A percentile compares a stretch with the other conserved stretches of the same genome.
Evolutionary conservation across 495 filamentous ascomycete species (phyloP).

Genomic region (Friedmanniomyces simplex): DNA sequence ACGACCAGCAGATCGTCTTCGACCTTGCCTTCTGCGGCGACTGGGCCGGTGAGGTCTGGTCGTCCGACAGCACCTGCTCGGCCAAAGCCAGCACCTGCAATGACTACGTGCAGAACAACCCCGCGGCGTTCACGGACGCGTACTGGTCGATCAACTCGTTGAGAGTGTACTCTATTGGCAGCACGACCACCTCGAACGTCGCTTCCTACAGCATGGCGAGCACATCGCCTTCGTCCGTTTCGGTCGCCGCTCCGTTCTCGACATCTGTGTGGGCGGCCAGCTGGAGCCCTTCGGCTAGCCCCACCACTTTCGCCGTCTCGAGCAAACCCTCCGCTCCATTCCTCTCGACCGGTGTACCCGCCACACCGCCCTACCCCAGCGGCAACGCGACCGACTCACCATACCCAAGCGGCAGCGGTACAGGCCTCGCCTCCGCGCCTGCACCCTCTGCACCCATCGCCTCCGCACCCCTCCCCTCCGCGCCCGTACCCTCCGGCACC

Average conservation of each 20-base stretch:
- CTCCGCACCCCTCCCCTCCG: background rate
- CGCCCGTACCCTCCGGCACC: background rate
- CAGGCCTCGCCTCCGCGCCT: background rate
- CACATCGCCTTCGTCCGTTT: background rate
- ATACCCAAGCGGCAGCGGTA: background rate
- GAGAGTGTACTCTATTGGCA: slow-evolving; percentile 19
- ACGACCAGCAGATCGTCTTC: slow-evolving; percentile 42
- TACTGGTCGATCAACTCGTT: slow-evolving; percentile 31
- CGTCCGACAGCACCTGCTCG: slow-evolving; percentile 12
- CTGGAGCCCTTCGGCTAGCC: background rate
- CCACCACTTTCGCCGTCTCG: slow-evolving; percentile 2
- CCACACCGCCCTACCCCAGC: background rate
- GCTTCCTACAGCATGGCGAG: background rate
- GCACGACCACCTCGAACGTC: background rate
- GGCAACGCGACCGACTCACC: background rate
- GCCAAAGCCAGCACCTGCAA: slow-evolving; percentile 17
- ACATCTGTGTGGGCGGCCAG: background rate
- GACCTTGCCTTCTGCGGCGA: slow-evolving; percentile 79
- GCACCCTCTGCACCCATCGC: background rate
- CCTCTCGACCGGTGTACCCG: background rate
- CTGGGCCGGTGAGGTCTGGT: slow-evolving; percentile 64
- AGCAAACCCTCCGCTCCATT: background rate
- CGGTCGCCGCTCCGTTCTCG: background rate
- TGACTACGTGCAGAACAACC: slow-evolving; percentile 27
- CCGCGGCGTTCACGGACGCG: slow-evolving; percentile 23